Evolutionary conservation across 257 asterid species (phyloP), one percentile per base, ranked within the genome.

Genomic region (Thymus mandschuricus): DNA sequence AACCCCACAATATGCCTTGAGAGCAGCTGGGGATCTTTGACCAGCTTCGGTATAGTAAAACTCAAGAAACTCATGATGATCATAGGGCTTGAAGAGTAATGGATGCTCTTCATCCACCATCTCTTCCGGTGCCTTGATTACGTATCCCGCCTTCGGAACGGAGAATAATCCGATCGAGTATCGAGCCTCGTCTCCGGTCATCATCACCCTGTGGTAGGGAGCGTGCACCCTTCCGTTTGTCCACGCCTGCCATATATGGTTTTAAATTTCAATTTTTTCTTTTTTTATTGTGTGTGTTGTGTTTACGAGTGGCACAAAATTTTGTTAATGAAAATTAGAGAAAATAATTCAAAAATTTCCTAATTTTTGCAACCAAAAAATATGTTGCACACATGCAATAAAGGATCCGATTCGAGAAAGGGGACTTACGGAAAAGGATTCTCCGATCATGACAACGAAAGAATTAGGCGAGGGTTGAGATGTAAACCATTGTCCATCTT

Each of bases 381-480:
- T 5, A 38, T 38, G 41, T 38, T 38, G 41, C 41, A 38, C 41
- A 4, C 21, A 21, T 21, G 21, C 21, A 21, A 21, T 21, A 21
- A 21, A 21, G 21, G 21, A 21, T 21, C 21, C 21, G 21, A 21
- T 21, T 21, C 6, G 40, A 3, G 5, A 35, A 35, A 35, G 40
- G 6, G 12, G 8, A 33, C 86, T 77, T 79, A 84, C 95, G 15
- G 44, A 45, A 9, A 84, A 33, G 66, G 86, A 74, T 15, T 84
- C 88, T 52, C 92, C 95, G 34, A 75, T 52, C 83, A 88, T 76
- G 79, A 86, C 84, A 6, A 60, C 34, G 72, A 84, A 86, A 41
- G 86, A 73, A 33, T 81, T 28, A 0, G 34, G 62, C 30, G 88
- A 72, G 52, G 91, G 85, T 9, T 82, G 61, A 21, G 64, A 77